phyloP scores from a whole-genome alignment of 2,329 filamentous ascomycete species.

The Dothideomycetes sp. region DNA sequence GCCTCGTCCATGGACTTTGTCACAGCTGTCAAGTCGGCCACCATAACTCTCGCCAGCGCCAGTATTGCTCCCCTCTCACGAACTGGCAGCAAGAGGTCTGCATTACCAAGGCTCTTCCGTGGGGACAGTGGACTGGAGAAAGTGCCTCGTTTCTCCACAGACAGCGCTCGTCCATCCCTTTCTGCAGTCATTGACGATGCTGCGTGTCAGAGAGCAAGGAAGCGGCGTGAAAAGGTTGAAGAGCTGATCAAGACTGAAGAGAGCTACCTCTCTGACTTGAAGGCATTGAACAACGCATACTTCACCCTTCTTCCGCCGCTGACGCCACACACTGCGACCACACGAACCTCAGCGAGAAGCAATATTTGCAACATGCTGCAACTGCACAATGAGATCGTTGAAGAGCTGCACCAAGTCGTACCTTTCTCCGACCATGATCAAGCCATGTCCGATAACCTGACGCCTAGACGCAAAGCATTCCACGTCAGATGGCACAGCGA shows the following conservation, averaged over 20 bases:
- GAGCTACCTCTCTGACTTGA: constrained; percentile 77
- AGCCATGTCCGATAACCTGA: constrained; percentile 16
- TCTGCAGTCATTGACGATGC: constrained; percentile 53
- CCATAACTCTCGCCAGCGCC: constrained; percentile 63
- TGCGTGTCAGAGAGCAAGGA: constrained; percentile 61
- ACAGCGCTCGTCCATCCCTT: constrained; percentile 41
- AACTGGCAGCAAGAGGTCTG: constrained; percentile 39
- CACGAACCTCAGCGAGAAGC: constrained; percentile 22
- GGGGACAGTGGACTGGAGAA: constrained; percentile 53
- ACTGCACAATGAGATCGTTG: constrained; percentile 73
- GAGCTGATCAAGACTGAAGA: constrained; percentile 83
- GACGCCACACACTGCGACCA: constrained; percentile 18
- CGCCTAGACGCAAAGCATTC: constrained; percentile 23
- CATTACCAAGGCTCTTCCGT: constrained; percentile 49
- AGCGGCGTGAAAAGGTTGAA: constrained; percentile 70
- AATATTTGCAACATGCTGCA: constrained; percentile 60
- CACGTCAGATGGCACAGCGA: constrained; percentile 41
- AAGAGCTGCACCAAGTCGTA: constrained; percentile 60
- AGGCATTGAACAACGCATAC: constrained; percentile 65
- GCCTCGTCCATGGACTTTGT: constrained; percentile 71
- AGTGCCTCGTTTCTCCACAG: constrained; percentile 55
- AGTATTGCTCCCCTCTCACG: constrained; percentile 58
- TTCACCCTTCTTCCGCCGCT: constrained; percentile 32
- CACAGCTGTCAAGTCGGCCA: constrained; percentile 71
- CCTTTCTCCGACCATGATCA: constrained; percentile 51